A percentile compares a stretch with the other conserved stretches of the same genome.
Evolutionary conservation across 352 stramenopile species (phyloP).

Genomic region (Blastocystis hominis): DNA sequence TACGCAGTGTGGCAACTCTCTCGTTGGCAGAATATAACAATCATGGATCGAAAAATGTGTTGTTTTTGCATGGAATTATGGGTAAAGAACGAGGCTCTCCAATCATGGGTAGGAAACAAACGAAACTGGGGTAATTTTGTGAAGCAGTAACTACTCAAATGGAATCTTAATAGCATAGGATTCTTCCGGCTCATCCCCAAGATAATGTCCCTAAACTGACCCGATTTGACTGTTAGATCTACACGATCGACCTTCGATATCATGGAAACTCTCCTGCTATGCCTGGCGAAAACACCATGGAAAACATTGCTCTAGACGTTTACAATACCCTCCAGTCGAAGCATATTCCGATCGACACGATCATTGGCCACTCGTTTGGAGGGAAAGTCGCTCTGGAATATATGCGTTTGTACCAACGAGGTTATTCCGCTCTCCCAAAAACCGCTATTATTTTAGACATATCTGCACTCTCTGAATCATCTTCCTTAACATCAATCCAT

Average conservation of each 20-base stretch:
- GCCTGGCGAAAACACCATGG: not conserved
- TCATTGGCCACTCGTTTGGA: slow-evolving; percentile 43
- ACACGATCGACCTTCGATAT: slow-evolving; percentile 48
- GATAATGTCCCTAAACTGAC: not conserved
- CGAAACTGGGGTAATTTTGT: slow-evolving; percentile 52
- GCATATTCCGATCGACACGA: slow-evolving; percentile 12
- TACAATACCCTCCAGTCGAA: slow-evolving; percentile 14
- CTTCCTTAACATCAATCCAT: slow-evolving; percentile 33
- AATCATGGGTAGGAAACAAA: not conserved
- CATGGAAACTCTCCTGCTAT: slow-evolving; percentile 36
- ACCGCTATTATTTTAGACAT: slow-evolving; percentile 42
- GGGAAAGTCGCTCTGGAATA: slow-evolving; percentile 28
- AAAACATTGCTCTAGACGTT: not conserved
- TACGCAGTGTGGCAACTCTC: not conserved
- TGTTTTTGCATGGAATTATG: slow-evolving; percentile 50
- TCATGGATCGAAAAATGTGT: not conserved
- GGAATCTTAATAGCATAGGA: not conserved
- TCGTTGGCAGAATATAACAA: slow-evolving; percentile 8
- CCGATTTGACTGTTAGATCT: not conserved
- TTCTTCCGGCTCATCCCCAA: not conserved
- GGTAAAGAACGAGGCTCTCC: not conserved
- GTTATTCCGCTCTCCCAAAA: not conserved
- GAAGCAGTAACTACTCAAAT: not conserved
- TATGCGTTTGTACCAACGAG: not conserved
- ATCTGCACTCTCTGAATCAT: not conserved